Conservation (phyloP, 2,329 filamentous ascomycete species). For the Botryotinia convoluta region DNA sequence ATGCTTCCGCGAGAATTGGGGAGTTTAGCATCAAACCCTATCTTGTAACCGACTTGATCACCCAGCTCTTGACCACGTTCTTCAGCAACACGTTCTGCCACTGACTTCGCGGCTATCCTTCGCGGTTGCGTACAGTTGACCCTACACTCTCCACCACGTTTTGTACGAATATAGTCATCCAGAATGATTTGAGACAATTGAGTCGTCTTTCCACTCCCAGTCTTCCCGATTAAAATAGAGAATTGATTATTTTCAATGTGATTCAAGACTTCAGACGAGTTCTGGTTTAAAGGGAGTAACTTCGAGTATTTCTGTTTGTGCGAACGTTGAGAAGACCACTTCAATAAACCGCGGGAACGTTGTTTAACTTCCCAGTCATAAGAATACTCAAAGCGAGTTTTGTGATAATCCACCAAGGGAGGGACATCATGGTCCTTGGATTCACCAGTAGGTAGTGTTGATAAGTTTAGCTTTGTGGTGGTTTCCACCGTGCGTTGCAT, state of each 20-base stretch:
- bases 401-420: not conserved
- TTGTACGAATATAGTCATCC: constrained; percentile 75
- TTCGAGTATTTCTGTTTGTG: not conserved
- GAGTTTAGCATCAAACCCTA: constrained; percentile 79
- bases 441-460: not conserved
- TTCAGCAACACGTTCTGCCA: constrained; percentile 88
- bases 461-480: not conserved
- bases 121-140: constrained; percentile 94
- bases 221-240: constrained; percentile 93
- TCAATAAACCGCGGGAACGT: not conserved
- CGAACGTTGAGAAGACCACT: not conserved
- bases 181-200: constrained; percentile 94
- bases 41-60: constrained; percentile 83
- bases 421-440: not conserved
- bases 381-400: not conserved
- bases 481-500: constrained; percentile 11
- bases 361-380: not conserved
- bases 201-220: constrained; percentile 91
- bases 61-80: constrained; percentile 79
- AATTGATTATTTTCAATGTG: constrained; percentile 77
- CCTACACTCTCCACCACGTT: constrained; percentile 72
- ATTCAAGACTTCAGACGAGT: constrained; percentile 78
- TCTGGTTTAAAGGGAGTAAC: constrained; percentile 74
- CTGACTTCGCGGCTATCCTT: constrained; percentile 85
- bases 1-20: constrained; percentile 64